A percentile compares a stretch with the other conserved stretches of the same genome.
phyloP scores from a whole-genome alignment of 2,329 filamentous ascomycete genomes.

The Microdochium trichocladiopsis region DNA sequence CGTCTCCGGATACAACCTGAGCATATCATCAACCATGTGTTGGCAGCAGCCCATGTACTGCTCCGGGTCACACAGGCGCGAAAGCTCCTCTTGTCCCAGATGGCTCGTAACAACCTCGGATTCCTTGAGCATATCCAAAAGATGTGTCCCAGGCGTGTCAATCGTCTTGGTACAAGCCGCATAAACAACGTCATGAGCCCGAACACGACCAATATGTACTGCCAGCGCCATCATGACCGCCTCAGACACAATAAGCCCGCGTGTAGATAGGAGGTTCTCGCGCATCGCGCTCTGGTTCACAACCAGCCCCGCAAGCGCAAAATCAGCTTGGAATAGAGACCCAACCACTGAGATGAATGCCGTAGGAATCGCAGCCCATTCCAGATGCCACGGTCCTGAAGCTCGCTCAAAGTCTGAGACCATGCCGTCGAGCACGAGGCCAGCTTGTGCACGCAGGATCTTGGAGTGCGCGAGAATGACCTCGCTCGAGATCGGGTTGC shows the following conservation, averaged over 20 bases:
- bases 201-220: conserved; percentile 40
- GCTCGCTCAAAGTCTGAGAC: conserved; percentile 50
- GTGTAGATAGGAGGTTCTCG: conserved; percentile 40
- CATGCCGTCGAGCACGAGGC: conserved; percentile 47
- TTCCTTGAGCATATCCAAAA: conserved; percentile 34
- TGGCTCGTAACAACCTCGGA: conserved; percentile 30
- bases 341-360: conserved; percentile 46
- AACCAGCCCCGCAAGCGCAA: conserved; percentile 41
- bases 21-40: conserved; percentile 19
- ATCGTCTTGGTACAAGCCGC: conserved; percentile 43
- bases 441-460: conserved; percentile 42
- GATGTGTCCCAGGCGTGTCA: conserved; percentile 26
- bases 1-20: too few species aligned
- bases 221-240: conserved; percentile 56
- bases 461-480: conserved; percentile 48
- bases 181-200: conserved; percentile 49
- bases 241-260: conserved; percentile 48
- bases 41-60: conserved; percentile 29
- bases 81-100: conserved; percentile 17
- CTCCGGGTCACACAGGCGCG: conserved; percentile 21
- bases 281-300: conserved; percentile 43
- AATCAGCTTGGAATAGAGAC: conserved; percentile 44
- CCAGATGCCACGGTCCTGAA: conserved; percentile 51
- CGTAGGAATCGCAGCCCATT: conserved; percentile 48
- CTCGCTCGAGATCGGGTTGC: conserved; percentile 51